These are phyloP conservation scores for Phaeodactylum tricornutum DNA, from an alignment of 108 stramenopile genomes.

Conservation along the genomic window DNA sequence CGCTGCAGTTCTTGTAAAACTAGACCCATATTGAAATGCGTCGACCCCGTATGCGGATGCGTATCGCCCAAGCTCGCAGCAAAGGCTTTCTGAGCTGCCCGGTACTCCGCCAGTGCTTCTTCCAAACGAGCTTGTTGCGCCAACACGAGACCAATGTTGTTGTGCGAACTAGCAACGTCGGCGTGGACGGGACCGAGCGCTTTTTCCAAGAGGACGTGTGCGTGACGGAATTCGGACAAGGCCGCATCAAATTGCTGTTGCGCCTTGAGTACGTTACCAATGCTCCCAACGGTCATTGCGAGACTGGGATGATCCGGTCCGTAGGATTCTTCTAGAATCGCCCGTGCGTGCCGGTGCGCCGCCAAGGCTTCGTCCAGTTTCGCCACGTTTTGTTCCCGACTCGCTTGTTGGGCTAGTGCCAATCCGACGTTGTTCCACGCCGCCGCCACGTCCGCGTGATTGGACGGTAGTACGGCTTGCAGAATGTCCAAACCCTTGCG, in stretches of 20 bases:
- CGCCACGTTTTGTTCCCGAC: too few species aligned
- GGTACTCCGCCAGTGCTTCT: slow-evolving; percentile 15
- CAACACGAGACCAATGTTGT: slow-evolving; percentile 16
- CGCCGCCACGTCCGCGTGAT: slow-evolving; percentile 10
- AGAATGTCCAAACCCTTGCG: slow-evolving; percentile 22
- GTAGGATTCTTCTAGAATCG: slow-evolving; percentile 4
- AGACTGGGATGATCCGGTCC: slow-evolving; percentile 13
- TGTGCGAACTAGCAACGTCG: slow-evolving; percentile 14
- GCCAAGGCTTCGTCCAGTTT: slow-evolving; percentile 12
- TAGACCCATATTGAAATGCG: slow-evolving; percentile 16
- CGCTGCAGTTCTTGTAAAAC: slow-evolving; percentile 7
- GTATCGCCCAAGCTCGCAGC: slow-evolving; percentile 3
- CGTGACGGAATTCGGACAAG: slow-evolving; percentile 6
- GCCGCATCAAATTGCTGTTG: slow-evolving; percentile 12
- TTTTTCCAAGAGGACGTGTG: slow-evolving; percentile 10
- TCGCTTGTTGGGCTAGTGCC: slow-evolving; percentile 10
- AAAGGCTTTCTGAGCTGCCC: slow-evolving; percentile 10
- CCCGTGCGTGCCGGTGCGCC: slow-evolving; percentile 2
- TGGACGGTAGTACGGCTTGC: too few species aligned
- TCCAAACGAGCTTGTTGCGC: slow-evolving; percentile 5
- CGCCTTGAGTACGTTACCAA: slow-evolving; percentile 10
- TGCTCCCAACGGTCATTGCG: slow-evolving; percentile 15
- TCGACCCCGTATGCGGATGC: slow-evolving; percentile 17
- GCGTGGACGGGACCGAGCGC: slow-evolving; percentile 9
- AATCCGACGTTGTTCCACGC: slow-evolving; percentile 21